These are phyloP conservation scores for Podaxis carcinomalis DNA, from an alignment of 768 basidiomycete genomes.

Conservation along the genomic window DNA sequence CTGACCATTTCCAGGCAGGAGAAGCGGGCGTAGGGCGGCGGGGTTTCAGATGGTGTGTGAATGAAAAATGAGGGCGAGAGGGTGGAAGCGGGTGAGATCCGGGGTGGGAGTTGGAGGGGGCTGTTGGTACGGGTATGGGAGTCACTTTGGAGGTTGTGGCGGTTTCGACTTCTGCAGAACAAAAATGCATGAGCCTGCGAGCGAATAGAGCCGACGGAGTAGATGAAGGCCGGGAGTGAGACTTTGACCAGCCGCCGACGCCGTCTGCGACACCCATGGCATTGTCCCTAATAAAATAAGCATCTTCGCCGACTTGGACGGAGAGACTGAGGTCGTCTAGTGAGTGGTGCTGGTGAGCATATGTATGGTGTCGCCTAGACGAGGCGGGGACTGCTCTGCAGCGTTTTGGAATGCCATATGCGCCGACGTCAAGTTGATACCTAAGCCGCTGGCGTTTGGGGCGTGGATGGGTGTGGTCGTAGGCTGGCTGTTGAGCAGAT, in stretches of 20 bases:
- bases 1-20: constrained; percentile 14
- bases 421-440: constrained; percentile 66
- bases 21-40: constrained; percentile 6
- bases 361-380: constrained; percentile 16
- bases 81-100: constrained; percentile 14
- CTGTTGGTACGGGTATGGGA: constrained; percentile 10
- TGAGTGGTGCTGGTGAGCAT: constrained; percentile 11
- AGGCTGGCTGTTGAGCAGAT: constrained; percentile 22
- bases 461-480: constrained; percentile 20
- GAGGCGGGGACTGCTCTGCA: constrained; percentile 16
- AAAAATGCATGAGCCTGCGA: constrained; percentile 81
- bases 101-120: constrained; percentile 4
- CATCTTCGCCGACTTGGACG: constrained; percentile 88
- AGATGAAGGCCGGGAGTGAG: constrained; percentile 19
- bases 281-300: constrained; percentile 78
- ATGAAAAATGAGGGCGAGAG: constrained; percentile 19
- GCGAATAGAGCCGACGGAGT: constrained; percentile 58
- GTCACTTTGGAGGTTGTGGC: constrained; percentile 6
- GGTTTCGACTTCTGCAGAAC: constrained; percentile 54
- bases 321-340: constrained; percentile 40
- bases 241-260: constrained; percentile 83
- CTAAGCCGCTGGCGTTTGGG: constrained; percentile 26
- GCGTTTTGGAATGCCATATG: constrained; percentile 81
- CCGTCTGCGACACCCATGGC: constrained; percentile 95
- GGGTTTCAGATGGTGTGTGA: constrained; percentile 23